Evolutionary conservation across 805 yeast species (phyloP), one percentile per base, ranked within the genome.

Genomic region (Dipodascus geniculatus): DNA sequence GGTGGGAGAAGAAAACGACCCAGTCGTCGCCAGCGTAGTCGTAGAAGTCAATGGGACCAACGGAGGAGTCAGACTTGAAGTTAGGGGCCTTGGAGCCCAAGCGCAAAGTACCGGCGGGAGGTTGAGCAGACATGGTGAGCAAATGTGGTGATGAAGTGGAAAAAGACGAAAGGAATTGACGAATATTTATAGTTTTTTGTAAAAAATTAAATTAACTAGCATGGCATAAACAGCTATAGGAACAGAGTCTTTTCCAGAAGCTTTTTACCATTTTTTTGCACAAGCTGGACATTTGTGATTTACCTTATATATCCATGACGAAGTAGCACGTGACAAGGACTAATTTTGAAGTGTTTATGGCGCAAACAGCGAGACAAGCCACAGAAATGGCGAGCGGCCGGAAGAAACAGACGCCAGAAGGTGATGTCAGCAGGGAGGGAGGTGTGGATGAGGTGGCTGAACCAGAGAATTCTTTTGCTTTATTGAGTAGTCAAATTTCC

Each of bases 1-100:
- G 97, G 71, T 89, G 97, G 14, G 96, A 87, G 74, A 89, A 89
- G 61, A 89, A 75, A 51, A 89, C 83, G 54, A 83, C 83, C 97
- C 97, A 89, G 33, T 82, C 77, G 72, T 85, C 80, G 50, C 91
- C 95, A 62, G 88, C 75, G 77, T 75, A 89, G 60, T 89, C 83
- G 75, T 89, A 91, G 82, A 89, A 88, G 63, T 84, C 79, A 67
- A 89, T 80, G 58, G 82, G 81, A 56, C 97, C 97, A 61, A 77
- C 78, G 57, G 96, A 85, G 56, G 96, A 80, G 57, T 83, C 83
- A 57, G 95, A 89, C 58, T 76, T 73, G 78, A 89, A 90, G 70
- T 90, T 82, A 68, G 97, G 97, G 59, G 96, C 97, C 55, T 73
- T 74, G 51, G 95, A 83, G 57, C 95, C 95, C 68, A 87, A 82